Percentiles rank a stretch among this genome's conserved stretches.
These are phyloP conservation scores for Phytophthora agathidicida DNA, from an alignment of 352 stramenopile species.

Conservation along the genomic window DNA sequence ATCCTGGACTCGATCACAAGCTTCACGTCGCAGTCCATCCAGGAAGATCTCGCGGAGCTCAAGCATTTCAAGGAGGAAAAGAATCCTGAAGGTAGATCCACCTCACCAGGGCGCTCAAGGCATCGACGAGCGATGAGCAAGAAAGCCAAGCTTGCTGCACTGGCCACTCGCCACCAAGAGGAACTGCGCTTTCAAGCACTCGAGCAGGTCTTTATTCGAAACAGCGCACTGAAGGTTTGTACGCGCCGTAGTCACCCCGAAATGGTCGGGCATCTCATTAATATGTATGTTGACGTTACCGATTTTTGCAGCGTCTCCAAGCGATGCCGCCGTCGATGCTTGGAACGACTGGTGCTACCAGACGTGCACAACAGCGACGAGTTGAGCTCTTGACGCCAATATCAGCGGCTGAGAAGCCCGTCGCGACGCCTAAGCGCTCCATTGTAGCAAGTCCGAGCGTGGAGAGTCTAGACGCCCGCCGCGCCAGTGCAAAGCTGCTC, in stretches of 20 bases:
- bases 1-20: slow-evolving; percentile 79
- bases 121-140: slow-evolving; percentile 33
- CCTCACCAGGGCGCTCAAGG: slow-evolving; percentile 16
- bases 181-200: slow-evolving; percentile 69
- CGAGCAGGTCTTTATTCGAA: slow-evolving; percentile 57
- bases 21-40: slow-evolving; percentile 51
- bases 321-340: slow-evolving; percentile 22
- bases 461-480: slow-evolving; percentile 17
- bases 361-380: slow-evolving; percentile 18
- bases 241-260: not conserved
- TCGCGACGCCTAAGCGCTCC: slow-evolving; percentile 7
- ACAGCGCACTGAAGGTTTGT: slow-evolving; percentile 45
- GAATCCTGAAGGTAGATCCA: not conserved
- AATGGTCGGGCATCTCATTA: not conserved
- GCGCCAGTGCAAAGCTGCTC: slow-evolving; percentile 22
- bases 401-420: slow-evolving; percentile 1
- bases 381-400: slow-evolving; percentile 25
- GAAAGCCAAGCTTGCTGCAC: slow-evolving; percentile 59
- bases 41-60: slow-evolving; percentile 59
- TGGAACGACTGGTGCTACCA: slow-evolving; percentile 9
- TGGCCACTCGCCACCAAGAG: slow-evolving; percentile 55
- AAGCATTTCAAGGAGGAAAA: slow-evolving; percentile 31
- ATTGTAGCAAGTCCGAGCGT: slow-evolving; percentile 17
- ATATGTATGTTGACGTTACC: not conserved
- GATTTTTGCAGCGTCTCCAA: slow-evolving; percentile 17